phyloP scores from a whole-genome alignment of 768 basidiomycete species.

The Lentinula edodes region DNA sequence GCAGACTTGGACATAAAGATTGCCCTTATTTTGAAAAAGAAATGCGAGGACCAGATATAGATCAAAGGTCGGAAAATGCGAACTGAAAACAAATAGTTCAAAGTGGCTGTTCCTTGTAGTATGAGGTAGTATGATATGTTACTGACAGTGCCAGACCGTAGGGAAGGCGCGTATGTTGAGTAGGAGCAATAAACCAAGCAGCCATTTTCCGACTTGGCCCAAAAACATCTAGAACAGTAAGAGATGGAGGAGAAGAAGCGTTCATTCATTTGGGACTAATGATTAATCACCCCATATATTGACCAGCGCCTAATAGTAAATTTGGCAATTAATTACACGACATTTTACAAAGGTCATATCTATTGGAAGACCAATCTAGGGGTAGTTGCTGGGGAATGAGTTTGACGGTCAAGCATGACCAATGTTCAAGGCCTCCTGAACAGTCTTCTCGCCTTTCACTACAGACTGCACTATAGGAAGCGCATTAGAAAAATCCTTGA shows the following conservation, averaged over 20 bases:
- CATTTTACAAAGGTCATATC: no score
- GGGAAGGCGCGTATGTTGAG: slow-evolving; percentile 7
- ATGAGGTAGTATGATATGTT: background rate
- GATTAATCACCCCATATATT: no score
- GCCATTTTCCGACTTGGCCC: background rate
- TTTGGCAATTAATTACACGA: no score
- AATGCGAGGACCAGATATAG: slow-evolving; percentile 24
- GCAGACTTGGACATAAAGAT: slow-evolving; percentile 29
- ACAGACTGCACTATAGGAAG: slow-evolving; percentile 57
- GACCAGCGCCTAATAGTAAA: no score
- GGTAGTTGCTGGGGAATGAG: no score
- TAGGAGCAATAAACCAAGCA: background rate
- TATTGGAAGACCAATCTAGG: no score
- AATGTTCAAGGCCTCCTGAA: slow-evolving; percentile 37
- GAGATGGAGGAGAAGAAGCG: no score
- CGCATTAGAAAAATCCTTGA: slow-evolving; percentile 65
- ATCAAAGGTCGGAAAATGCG: slow-evolving; percentile 50
- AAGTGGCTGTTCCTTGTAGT: background rate
- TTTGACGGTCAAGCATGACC: background rate
- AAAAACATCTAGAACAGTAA: background rate
- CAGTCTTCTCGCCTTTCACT: slow-evolving; percentile 63
- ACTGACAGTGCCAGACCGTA: slow-evolving; percentile 3
- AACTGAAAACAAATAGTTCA: background rate
- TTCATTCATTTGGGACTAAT: background rate
- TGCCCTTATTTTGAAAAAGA: slow-evolving; percentile 25